These are phyloP conservation scores for Camelina laxa DNA, from an alignment of 345 rosid genomes.

Conservation along the genomic window DNA sequence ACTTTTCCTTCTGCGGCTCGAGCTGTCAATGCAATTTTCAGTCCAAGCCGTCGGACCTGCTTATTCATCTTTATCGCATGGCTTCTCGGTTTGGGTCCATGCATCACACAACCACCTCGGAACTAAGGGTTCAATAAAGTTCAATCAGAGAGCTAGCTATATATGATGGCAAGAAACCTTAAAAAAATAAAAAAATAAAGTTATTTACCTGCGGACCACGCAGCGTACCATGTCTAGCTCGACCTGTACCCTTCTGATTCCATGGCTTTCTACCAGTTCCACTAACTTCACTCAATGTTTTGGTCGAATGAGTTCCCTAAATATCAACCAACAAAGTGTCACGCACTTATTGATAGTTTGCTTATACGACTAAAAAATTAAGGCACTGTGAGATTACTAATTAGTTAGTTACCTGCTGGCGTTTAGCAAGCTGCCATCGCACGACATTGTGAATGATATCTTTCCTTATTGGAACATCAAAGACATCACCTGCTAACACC, in stretches of 20 bases:
- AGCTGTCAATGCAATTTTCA: constrained; percentile 91
- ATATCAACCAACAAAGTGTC: constrained; percentile 15
- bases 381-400: background rate
- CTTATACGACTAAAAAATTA: background rate
- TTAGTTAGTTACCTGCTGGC: constrained; percentile 66
- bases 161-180: constrained; percentile 18
- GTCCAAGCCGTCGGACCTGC: constrained; percentile 86
- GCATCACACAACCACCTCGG: constrained; percentile 88
- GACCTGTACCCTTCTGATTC: constrained; percentile 86
- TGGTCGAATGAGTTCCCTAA: constrained; percentile 96
- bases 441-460: constrained; percentile 91
- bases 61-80: constrained; percentile 91
- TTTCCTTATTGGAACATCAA: constrained; percentile 91
- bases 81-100: constrained; percentile 94
- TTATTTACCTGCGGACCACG: constrained; percentile 86
- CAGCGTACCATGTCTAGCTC: constrained; percentile 86
- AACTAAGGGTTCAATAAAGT: constrained; percentile 53
- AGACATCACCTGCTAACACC: constrained; percentile 92
- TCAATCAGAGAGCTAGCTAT: constrained; percentile 16
- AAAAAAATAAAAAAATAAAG: background rate
- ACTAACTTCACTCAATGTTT: constrained; percentile 92
- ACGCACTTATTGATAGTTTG: constrained; percentile 3
- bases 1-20: constrained; percentile 97
- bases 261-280: constrained; percentile 96
- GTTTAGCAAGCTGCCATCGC: constrained; percentile 89